Conservation (phyloP, 345 rosid genomes). For the Brassica incana region DNA sequence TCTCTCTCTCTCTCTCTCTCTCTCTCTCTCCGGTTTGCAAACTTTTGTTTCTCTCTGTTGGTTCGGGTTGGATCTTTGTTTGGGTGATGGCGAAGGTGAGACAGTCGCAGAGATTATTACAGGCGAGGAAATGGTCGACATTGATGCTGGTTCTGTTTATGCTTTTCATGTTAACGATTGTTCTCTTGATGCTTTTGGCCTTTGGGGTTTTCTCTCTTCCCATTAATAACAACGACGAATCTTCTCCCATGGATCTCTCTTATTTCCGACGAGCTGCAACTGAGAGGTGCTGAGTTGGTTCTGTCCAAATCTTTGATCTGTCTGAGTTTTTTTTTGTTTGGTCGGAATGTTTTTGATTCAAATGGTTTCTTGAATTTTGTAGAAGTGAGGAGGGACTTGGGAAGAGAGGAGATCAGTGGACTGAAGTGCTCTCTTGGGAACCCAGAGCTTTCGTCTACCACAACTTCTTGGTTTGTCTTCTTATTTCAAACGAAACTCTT, state of each 20-base stretch:
- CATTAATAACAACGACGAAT: conserved; percentile 46
- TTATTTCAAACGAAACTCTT: background rate
- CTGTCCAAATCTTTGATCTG: background rate
- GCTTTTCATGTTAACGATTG: conserved; percentile 65
- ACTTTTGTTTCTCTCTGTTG: background rate
- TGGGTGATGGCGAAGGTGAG: conserved; percentile 63
- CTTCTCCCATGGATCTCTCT: conserved; percentile 53
- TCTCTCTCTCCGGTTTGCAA: background rate
- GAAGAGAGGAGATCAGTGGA: conserved; percentile 78
- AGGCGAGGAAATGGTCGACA: conserved; percentile 62
- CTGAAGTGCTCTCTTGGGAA: conserved; percentile 88
- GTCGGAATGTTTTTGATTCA: background rate
- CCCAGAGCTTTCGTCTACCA: conserved; percentile 87
- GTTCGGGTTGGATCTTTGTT: background rate
- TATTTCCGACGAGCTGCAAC: conserved; percentile 53
- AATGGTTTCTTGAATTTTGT: background rate
- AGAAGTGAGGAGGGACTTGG: conserved; percentile 60
- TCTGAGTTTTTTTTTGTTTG: background rate
- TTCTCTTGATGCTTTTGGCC: conserved; percentile 67
- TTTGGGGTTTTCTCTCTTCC: conserved; percentile 74
- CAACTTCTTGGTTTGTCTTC: conserved; percentile 69
- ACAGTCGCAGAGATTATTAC: conserved; percentile 52
- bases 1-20: background rate
- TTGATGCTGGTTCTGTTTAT: conserved; percentile 52
- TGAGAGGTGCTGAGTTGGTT: conserved; percentile 50